Evolutionary conservation across 106 monocot genomes (phyloP).

Genomic region (Amphibolis antarctica): DNA sequence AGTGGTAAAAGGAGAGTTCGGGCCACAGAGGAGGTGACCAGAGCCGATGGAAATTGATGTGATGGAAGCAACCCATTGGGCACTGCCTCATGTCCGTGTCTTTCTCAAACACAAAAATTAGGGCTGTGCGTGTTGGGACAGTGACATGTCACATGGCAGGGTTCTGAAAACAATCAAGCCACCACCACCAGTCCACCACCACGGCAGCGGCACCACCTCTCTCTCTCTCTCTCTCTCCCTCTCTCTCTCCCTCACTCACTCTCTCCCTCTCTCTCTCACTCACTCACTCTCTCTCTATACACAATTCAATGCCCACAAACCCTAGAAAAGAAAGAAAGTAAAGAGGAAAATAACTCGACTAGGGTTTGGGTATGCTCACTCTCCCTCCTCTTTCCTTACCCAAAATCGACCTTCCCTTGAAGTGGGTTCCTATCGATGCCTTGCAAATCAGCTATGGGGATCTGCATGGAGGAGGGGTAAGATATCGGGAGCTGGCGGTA

Average conservation of each 20-base stretch:
- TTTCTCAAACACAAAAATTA: neutral
- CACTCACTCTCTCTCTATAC: neutral
- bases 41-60: neutral
- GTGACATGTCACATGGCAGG: conserved; percentile 1
- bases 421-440: too few species aligned
- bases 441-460: too few species aligned
- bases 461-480: neutral
- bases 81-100: neutral
- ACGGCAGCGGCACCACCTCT: too few species aligned
- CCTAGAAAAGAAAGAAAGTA: neutral
- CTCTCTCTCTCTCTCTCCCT: neutral
- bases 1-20: neutral
- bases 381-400: too few species aligned
- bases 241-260: too few species aligned
- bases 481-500: neutral
- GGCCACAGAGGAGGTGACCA: neutral
- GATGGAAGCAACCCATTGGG: neutral
- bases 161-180: neutral
- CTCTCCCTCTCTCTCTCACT: neutral
- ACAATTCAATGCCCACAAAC: neutral
- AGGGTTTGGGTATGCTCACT: neutral
- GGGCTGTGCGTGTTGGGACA: neutral
- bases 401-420: too few species aligned
- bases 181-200: too few species aligned
- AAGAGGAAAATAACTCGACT: neutral